Conservation (phyloP, 106 monocot genomes). For the Platanthera zijinensis region DNA sequence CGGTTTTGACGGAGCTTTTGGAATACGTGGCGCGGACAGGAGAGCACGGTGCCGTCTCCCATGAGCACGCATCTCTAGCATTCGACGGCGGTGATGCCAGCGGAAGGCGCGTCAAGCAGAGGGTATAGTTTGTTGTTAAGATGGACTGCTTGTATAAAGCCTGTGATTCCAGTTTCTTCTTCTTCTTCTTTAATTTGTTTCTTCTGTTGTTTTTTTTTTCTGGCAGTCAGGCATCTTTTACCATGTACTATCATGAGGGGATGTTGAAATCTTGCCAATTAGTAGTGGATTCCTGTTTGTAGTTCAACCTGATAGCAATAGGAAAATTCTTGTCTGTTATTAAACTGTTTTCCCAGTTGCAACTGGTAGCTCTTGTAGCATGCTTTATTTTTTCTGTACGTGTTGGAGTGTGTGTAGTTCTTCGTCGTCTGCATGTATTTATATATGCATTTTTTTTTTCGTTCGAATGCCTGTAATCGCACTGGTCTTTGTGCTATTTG, state of each 20-base stretch:
- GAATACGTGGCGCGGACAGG: slow-evolving; percentile 33
- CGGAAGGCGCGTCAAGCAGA: slow-evolving; percentile 52
- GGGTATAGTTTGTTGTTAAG: slow-evolving; percentile 10
- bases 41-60: slow-evolving; percentile 21
- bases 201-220: background rate
- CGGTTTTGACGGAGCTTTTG: slow-evolving; percentile 42
- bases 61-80: slow-evolving; percentile 12
- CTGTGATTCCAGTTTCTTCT: background rate
- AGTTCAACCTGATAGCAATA: background rate
- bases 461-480: too few species aligned
- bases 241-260: background rate
- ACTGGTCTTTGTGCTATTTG: too few species aligned
- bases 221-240: background rate
- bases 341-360: background rate
- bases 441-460: too few species aligned
- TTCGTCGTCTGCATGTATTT: too few species aligned
- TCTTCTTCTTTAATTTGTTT: background rate
- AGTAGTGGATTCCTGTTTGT: background rate
- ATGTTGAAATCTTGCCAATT: background rate
- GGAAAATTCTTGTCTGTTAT: background rate
- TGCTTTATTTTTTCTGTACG: too few species aligned
- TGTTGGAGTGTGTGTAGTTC: too few species aligned
- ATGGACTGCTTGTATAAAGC: background rate
- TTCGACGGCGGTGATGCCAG: slow-evolving; percentile 32
- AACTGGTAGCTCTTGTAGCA: background rate